Percentiles rank a stretch among this genome's conserved stretches.
Evolutionary conservation across 495 filamentous ascomycete species (phyloP).

Genomic region (Talaromyces borbonicus): DNA sequence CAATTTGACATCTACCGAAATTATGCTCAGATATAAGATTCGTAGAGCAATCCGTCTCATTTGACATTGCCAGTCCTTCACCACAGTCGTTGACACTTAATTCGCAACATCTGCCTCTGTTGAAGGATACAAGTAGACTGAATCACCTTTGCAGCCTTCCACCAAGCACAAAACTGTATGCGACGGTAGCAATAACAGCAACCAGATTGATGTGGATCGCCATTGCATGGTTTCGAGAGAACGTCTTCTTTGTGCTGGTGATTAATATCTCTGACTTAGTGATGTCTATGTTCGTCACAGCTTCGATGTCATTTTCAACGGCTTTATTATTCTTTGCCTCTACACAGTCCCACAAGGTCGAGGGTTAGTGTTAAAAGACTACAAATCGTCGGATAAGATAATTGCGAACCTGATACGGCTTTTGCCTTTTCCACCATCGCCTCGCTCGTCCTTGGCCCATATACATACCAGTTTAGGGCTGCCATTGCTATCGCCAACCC

Average conservation of each 20-base stretch:
- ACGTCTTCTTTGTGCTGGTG: slow-evolving; percentile 29
- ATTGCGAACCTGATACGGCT: slow-evolving; percentile 28
- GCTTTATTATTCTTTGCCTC: slow-evolving; percentile 13
- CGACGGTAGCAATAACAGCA: slow-evolving; percentile 36
- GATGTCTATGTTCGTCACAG: slow-evolving; percentile 4
- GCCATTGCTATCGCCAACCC: slow-evolving; percentile 27
- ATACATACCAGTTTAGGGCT: slow-evolving; percentile 35
- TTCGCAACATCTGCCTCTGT: no score
- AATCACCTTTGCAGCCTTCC: slow-evolving; percentile 1
- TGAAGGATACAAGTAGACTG: no score
- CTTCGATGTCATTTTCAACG: slow-evolving; percentile 6
- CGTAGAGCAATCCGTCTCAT: no score
- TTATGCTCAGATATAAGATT: no score
- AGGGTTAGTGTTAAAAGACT: no score
- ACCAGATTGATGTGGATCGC: slow-evolving; percentile 46
- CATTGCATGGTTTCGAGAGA: slow-evolving; percentile 44
- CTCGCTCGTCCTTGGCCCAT: slow-evolving; percentile 36
- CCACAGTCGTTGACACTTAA: no score
- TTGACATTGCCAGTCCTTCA: no score
- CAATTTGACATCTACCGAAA: no score
- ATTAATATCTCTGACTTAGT: slow-evolving; percentile 17
- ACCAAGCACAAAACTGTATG: slow-evolving; percentile 40
- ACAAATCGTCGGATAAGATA: neutral
- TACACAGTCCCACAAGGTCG: no score
- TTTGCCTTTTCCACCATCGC: slow-evolving; percentile 29